Evolutionary conservation across 2,329 filamentous ascomycete genomes (phyloP).

Genomic region (Sclerotinia minor): DNA sequence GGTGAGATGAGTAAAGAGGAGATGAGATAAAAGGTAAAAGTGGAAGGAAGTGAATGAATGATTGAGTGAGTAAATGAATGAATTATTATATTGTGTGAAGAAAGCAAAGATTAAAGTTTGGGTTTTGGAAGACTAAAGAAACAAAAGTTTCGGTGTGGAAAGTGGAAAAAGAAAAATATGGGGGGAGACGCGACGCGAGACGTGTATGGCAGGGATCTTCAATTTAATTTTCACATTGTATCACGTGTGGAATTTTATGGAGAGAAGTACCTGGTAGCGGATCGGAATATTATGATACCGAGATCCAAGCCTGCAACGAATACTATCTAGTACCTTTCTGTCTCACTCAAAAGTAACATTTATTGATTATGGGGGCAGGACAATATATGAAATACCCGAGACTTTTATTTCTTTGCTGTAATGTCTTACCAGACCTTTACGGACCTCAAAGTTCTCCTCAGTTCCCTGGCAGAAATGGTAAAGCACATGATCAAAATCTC

Average conservation of each 20-base stretch:
- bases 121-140: slow-evolving; percentile 3
- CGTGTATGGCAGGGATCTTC: slow-evolving; percentile 13
- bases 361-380: too few species aligned
- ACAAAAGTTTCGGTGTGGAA: slow-evolving; percentile 14
- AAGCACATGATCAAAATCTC: not conserved
- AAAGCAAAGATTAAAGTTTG: not conserved
- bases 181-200: slow-evolving; percentile 24
- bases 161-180: slow-evolving; percentile 21
- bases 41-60: not conserved
- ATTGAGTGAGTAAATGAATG: not conserved
- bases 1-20: not conserved
- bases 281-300: too few species aligned
- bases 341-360: too few species aligned
- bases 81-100: not conserved
- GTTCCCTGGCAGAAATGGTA: not conserved
- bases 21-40: not conserved
- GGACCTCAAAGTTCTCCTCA: too few species aligned
- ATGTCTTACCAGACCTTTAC: too few species aligned
- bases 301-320: too few species aligned
- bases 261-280: too few species aligned
- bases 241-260: too few species aligned
- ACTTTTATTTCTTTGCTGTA: not conserved
- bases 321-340: too few species aligned
- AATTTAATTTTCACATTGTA: not conserved
- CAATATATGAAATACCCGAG: too few species aligned